Base-by-base conservation (phyloP, 345 rosid species). In the Trapa incisa region DNA sequence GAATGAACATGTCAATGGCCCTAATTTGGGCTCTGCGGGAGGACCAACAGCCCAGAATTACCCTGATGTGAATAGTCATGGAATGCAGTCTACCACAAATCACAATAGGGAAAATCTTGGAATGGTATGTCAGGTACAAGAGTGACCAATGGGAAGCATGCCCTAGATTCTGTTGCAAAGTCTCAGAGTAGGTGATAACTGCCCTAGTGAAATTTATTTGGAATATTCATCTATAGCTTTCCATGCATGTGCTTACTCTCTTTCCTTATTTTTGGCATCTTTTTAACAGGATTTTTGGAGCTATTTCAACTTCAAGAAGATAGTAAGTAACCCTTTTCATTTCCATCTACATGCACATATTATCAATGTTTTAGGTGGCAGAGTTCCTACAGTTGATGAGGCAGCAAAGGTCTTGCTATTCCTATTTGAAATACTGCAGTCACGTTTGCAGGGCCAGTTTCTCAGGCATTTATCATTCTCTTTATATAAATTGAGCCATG, bases 131-230 rank as follows among this genome's bases (percentile, higher is more conserved):
- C 29, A 22, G 29, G 29, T 22, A 22, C 29, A 22, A 78, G 80
- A 64, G 64, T 81, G 67, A 65, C 65, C 71, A 77, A 82, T 37
- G 85, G 80, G 70, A 82, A 74, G 75, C 67, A 81, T 68, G 77
- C 64, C 70, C 68, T 73, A 22, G 76, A 65, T 72, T 74, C 71
- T 71, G 66, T 47, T 56, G 84, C 76, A 38, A 81, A 80, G 72
- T 89, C 80, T 64, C 87, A 70, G 71, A 73, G 86, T 79, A 86
- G 89, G 96, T 86, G 75, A 41, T 11, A 4, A 54, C 60, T 54
- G 29, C 29, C n/a, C 32, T 6, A 0, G 60, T 16, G 10, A 58
- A 58, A 58, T 8, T 3, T 15, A 37, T 4, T 58, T 9, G 4
- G 63, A 32, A 35, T 58, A 8, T 1, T 58, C 63, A 12, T 8